Percentiles rank a stretch among this genome's conserved stretches.
Conservation (phyloP, 352 stramenopile species). For the Globisporangium acanthophoron region DNA sequence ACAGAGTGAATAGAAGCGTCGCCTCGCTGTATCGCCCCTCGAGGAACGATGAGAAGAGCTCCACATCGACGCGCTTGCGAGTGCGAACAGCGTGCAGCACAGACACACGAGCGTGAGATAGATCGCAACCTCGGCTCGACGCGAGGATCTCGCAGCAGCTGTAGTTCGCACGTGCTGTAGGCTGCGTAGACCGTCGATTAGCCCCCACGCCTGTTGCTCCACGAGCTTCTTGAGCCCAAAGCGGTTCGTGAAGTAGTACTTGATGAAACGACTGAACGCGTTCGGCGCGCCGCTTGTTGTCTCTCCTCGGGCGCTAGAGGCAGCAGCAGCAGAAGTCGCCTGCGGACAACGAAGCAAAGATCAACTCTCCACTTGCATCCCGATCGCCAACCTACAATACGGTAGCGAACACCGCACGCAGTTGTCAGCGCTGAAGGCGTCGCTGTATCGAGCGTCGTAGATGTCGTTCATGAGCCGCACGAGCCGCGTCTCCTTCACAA, state of each 20-base stretch:
- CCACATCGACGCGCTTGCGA: slow-evolving; percentile 37
- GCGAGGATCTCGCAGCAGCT: neutral
- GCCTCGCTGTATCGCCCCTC: slow-evolving; percentile 39
- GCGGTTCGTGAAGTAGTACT: slow-evolving; percentile 55
- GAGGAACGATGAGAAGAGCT: slow-evolving; percentile 59
- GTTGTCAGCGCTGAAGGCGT: slow-evolving; percentile 15
- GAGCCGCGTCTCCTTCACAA: slow-evolving; percentile 42
- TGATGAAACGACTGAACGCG: slow-evolving; percentile 39
- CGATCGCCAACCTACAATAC: too few relatives aligned
- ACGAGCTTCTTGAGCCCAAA: slow-evolving; percentile 61
- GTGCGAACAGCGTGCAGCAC: neutral
- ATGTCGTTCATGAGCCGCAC: slow-evolving; percentile 62
- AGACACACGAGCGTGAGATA: neutral
- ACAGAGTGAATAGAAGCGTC: slow-evolving; percentile 51
- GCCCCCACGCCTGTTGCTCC: slow-evolving; percentile 51
- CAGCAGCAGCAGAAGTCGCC: neutral
- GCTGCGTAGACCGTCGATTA: slow-evolving; percentile 39
- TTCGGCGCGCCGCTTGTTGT: slow-evolving; percentile 5
- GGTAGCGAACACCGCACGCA: slow-evolving; percentile 10
- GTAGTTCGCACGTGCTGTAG: slow-evolving; percentile 29
- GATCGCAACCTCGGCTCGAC: neutral
- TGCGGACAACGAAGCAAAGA: neutral
- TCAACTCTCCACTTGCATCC: neutral
- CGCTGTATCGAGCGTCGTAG: slow-evolving; percentile 51
- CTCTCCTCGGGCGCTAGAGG: neutral